phyloP scores from a whole-genome alignment of 2,329 filamentous ascomycete genomes.

The Macrophomina phaseolina region DNA sequence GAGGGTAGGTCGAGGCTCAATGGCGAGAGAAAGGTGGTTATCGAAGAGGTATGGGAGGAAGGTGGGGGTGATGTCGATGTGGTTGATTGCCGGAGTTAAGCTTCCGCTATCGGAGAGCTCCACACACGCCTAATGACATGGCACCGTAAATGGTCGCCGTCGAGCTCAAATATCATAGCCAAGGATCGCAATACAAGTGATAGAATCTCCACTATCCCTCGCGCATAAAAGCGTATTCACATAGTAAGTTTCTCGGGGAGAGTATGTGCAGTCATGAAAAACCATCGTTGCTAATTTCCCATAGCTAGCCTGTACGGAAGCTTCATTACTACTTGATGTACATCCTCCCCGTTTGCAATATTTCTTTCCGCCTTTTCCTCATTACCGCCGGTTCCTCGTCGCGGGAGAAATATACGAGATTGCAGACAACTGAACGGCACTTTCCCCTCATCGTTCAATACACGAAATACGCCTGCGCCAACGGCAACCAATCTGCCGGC shows the following conservation, averaged over 20 bases:
- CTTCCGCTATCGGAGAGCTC: constrained; percentile 14
- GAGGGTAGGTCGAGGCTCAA: not conserved
- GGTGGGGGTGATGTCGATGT: constrained; percentile 19
- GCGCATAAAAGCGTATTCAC: too few species aligned
- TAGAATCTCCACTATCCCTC: too few species aligned
- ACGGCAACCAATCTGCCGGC: constrained; percentile 71
- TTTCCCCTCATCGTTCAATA: constrained; percentile 58
- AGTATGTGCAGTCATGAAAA: too few species aligned
- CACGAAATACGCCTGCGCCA: constrained; percentile 79
- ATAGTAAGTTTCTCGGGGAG: too few species aligned
- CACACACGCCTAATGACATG: not conserved
- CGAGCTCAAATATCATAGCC: too few species aligned
- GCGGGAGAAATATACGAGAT: too few species aligned
- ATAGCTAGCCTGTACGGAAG: too few species aligned
- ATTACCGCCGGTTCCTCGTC: not conserved
- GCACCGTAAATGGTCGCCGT: too few species aligned
- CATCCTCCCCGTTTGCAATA: not conserved
- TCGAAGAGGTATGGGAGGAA: not conserved
- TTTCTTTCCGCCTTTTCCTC: not conserved
- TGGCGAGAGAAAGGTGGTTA: not conserved
- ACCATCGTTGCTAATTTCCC: too few species aligned
- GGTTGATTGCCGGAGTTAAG: constrained; percentile 13
- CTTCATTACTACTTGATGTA: too few species aligned
- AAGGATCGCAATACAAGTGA: too few species aligned
- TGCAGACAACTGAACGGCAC: too few species aligned